phyloP scores from a whole-genome alignment of 73 alveolate genomes.

The Paramecium sonneborni region DNA sequence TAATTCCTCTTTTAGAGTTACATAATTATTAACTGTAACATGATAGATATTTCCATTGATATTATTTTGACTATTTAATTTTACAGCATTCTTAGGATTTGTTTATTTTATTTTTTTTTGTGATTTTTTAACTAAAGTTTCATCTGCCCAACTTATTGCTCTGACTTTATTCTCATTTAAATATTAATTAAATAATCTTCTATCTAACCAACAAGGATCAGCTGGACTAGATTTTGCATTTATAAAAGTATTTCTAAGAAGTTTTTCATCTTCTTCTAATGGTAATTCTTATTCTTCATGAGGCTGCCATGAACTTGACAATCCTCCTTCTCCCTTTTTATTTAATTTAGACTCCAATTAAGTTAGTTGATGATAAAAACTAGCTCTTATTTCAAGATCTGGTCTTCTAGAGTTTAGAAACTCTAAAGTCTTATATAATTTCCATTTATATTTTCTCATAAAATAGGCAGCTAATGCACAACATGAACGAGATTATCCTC shows the following conservation, averaged over 20 bases:
- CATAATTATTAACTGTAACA: slow-evolving; percentile 34
- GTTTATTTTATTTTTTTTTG: background rate
- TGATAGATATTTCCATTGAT: slow-evolving; percentile 31
- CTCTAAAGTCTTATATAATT: slow-evolving; percentile 80
- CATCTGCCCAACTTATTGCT: slow-evolving; percentile 74
- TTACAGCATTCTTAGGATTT: background rate
- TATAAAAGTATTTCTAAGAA: slow-evolving; percentile 72
- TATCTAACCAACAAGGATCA: slow-evolving; percentile 66
- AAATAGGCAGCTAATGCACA: slow-evolving; percentile 87
- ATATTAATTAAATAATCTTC: slow-evolving; percentile 8
- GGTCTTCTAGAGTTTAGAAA: slow-evolving; percentile 83
- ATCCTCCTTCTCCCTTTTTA: slow-evolving; percentile 75
- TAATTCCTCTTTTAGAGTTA: background rate
- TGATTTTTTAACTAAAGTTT: background rate
- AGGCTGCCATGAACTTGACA: slow-evolving; percentile 76
- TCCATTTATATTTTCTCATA: slow-evolving; percentile 91
- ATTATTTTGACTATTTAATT: background rate
- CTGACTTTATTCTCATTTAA: background rate
- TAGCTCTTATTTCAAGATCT: slow-evolving; percentile 85
- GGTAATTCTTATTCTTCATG: slow-evolving; percentile 61
- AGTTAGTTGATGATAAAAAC: slow-evolving; percentile 75
- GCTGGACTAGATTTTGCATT: slow-evolving; percentile 75
- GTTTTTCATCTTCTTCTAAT: slow-evolving; percentile 76
- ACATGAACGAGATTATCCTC: slow-evolving; percentile 92
- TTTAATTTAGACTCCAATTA: slow-evolving; percentile 71